Conservation (phyloP, 495 filamentous ascomycete genomes). For the Annulohypoxylon bovei region DNA sequence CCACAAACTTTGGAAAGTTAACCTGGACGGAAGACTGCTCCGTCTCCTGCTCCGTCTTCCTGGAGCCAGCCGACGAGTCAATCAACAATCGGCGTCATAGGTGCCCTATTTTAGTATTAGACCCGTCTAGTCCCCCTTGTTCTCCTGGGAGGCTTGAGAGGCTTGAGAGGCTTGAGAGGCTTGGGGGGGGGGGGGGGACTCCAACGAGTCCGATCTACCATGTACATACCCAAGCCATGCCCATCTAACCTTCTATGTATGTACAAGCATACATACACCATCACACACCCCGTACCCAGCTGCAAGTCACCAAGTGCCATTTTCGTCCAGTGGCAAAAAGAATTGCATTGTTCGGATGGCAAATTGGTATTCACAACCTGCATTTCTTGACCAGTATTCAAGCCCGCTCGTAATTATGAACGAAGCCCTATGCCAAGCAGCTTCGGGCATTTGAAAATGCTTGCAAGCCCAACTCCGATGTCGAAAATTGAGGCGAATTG, state of each 20-base stretch:
- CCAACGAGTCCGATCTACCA: constrained; percentile 6
- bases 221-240: neutral
- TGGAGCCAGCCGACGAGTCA: constrained; percentile 42
- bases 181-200: neutral
- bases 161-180: neutral
- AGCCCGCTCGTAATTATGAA: neutral
- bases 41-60: constrained; percentile 36
- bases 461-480: constrained; percentile 27
- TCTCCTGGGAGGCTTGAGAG: neutral
- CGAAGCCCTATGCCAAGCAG: constrained; percentile 4
- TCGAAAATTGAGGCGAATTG: constrained; percentile 37
- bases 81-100: constrained; percentile 39
- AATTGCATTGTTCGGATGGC: constrained; percentile 22
- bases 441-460: constrained; percentile 21
- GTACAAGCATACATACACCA: neutral
- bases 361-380: constrained; percentile 1
- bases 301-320: constrained; percentile 30
- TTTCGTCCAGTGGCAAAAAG: constrained; percentile 10
- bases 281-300: constrained; percentile 32
- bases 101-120: constrained; percentile 31
- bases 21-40: constrained; percentile 38
- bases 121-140: constrained; percentile 29
- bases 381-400: neutral
- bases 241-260: neutral
- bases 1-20: constrained; percentile 41